Evolutionary conservation across 306 rosid genomes (phyloP).

Genomic region (Amphicarpaea edgeworthii): DNA sequence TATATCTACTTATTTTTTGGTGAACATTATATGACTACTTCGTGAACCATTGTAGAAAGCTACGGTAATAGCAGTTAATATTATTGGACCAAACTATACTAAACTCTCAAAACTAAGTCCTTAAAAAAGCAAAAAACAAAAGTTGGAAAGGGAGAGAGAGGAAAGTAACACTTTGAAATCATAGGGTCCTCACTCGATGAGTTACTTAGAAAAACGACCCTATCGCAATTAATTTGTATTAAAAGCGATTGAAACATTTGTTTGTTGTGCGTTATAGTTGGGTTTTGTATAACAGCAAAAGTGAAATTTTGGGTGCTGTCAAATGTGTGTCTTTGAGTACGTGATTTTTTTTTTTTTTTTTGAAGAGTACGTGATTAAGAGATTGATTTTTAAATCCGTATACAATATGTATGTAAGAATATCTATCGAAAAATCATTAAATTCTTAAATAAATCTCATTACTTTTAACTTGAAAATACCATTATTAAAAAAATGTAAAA

Average conservation of each 20-base stretch:
- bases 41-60: neutral
- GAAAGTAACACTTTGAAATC: neutral
- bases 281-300: neutral
- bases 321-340: no score
- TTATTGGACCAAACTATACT: slow-evolving; percentile 34
- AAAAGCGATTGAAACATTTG: neutral
- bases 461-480: no score
- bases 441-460: no score
- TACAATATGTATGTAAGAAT: no score
- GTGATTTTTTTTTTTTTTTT: no score
- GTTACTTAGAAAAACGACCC: neutral
- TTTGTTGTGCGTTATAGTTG: neutral
- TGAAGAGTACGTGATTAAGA: no score
- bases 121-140: neutral
- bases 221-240: slow-evolving; percentile 8
- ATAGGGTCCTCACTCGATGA: neutral
- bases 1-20: no score
- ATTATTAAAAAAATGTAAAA: no score
- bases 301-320: neutral
- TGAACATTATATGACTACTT: no score
- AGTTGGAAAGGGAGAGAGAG: neutral
- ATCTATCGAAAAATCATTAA: no score
- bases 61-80: slow-evolving; percentile 6
- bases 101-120: slow-evolving; percentile 16
- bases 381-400: no score